Evolutionary conservation across 139 green algal genomes (phyloP).

Genomic region (Chlorella sp.): DNA sequence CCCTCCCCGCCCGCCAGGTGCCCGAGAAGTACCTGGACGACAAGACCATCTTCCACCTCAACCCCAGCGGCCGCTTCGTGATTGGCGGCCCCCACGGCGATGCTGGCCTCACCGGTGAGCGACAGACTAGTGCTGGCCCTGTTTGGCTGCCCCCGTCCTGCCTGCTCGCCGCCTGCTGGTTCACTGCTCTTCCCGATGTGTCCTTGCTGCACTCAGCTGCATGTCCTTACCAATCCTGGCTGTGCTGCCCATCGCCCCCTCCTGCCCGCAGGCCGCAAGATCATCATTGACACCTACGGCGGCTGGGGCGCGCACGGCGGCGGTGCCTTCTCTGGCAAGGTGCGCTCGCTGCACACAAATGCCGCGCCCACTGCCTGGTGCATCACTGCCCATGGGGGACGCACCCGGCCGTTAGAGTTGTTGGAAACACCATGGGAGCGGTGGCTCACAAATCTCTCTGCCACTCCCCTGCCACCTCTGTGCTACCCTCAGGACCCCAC

Average conservation of each 20-base stretch:
- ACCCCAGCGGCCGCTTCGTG: slow-evolving; percentile 97
- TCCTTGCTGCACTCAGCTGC: too few species aligned
- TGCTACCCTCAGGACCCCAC: slow-evolving; percentile 63
- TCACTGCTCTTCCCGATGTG: too few species aligned
- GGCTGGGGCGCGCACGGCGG: slow-evolving; percentile 99
- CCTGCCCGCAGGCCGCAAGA: slow-evolving; percentile 85
- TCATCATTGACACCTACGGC: slow-evolving; percentile 99
- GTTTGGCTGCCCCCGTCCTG: too few species aligned
- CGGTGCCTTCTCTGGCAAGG: slow-evolving; percentile 98
- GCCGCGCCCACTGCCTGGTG: too few species aligned
- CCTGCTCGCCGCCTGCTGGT: too few species aligned
- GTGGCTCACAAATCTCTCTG: too few species aligned
- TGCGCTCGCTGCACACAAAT: slow-evolving; percentile 36
- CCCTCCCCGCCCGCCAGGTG: neutral
- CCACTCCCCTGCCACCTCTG: slow-evolving; percentile 47
- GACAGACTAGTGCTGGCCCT: too few species aligned
- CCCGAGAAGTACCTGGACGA: slow-evolving; percentile 93
- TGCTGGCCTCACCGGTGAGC: slow-evolving; percentile 88
- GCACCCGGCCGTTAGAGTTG: too few species aligned
- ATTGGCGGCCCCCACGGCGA: slow-evolving; percentile 98
- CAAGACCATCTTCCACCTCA: slow-evolving; percentile 99
- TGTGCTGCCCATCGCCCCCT: slow-evolving; percentile 5
- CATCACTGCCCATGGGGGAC: too few species aligned
- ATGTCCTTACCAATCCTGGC: neutral
- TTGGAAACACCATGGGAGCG: too few species aligned